Percentiles rank a stretch among this genome's conserved stretches.
These are phyloP conservation scores for Logfia minima DNA, from an alignment of 129 eudicot genomes.

Conservation along the genomic window DNA sequence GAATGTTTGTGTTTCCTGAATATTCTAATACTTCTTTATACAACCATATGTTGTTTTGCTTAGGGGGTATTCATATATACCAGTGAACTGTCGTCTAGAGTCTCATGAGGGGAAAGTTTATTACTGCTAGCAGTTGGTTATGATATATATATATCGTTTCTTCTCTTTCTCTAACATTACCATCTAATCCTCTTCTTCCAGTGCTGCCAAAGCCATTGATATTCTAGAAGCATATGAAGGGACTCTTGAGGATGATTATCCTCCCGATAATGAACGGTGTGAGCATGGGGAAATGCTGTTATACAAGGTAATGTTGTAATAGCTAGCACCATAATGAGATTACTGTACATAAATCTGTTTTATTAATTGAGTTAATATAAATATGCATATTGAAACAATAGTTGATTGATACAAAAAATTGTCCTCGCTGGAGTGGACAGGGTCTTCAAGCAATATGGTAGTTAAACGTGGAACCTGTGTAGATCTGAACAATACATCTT, in stretches of 20 bases:
- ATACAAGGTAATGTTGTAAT: constrained; percentile 62
- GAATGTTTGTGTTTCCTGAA: constrained; percentile 3
- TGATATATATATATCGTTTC: not conserved
- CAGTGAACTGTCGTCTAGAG: too few relatives aligned
- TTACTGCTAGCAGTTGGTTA: not conserved
- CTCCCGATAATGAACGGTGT: constrained; percentile 85
- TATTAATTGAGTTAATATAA: not conserved
- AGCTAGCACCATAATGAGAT: not conserved
- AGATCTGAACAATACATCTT: not conserved
- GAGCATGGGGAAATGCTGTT: constrained; percentile 96
- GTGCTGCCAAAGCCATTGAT: constrained; percentile 91
- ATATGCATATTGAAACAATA: not conserved
- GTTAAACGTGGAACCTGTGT: constrained; percentile 14
- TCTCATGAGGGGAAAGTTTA: too few relatives aligned
- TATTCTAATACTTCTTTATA: not conserved
- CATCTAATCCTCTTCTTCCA: constrained; percentile 24
- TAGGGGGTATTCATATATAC: not conserved
- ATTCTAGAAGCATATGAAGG: constrained; percentile 99
- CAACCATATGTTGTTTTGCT: not conserved
- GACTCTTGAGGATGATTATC: constrained; percentile 89
- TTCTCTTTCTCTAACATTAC: constrained; percentile 12
- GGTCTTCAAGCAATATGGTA: constrained; percentile 2
- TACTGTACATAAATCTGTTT: not conserved
- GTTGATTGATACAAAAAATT: constrained; percentile 7
- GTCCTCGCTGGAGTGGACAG: not conserved